Evolutionary conservation across 495 filamentous ascomycete genomes (phyloP).

Genomic region (Neurospora tetrasperma): DNA sequence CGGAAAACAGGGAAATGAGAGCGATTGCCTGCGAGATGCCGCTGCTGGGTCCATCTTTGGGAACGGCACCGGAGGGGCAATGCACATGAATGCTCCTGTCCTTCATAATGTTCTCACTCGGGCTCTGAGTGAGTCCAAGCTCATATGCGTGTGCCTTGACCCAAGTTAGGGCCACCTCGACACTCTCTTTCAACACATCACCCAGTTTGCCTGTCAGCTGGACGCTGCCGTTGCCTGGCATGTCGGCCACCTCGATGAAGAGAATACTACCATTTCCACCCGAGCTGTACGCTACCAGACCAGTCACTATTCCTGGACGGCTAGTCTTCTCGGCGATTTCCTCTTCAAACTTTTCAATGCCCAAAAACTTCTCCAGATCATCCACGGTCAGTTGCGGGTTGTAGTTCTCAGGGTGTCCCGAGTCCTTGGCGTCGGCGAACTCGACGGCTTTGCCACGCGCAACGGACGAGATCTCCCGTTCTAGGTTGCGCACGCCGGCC

Average conservation of each 20-base stretch:
- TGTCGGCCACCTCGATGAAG: constrained; percentile 96
- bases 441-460: constrained; percentile 93
- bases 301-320: constrained; percentile 90
- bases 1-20: constrained; percentile 82
- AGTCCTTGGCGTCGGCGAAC: constrained; percentile 80
- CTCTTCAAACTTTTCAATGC: constrained; percentile 89
- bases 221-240: constrained; percentile 86
- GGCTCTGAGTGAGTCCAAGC: constrained; percentile 70
- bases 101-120: constrained; percentile 91
- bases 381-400: constrained; percentile 60
- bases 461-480: constrained; percentile 89
- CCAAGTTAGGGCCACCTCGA: constrained; percentile 91
- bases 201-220: constrained; percentile 99
- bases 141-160: constrained; percentile 94
- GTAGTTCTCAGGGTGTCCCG: constrained; percentile 58
- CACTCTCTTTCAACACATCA: constrained; percentile 92
- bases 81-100: constrained; percentile 91
- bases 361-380: constrained; percentile 84
- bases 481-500: constrained; percentile 92
- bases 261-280: constrained; percentile 93
- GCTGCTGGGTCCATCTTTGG: constrained; percentile 83
- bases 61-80: constrained; percentile 88
- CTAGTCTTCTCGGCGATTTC: constrained; percentile 85
- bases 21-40: constrained; percentile 92
- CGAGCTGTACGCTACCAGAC: constrained; percentile 89